These are phyloP conservation scores for Euphorbia neoarborescens DNA, from an alignment of 441 rosid species.

Conservation along the genomic window DNA sequence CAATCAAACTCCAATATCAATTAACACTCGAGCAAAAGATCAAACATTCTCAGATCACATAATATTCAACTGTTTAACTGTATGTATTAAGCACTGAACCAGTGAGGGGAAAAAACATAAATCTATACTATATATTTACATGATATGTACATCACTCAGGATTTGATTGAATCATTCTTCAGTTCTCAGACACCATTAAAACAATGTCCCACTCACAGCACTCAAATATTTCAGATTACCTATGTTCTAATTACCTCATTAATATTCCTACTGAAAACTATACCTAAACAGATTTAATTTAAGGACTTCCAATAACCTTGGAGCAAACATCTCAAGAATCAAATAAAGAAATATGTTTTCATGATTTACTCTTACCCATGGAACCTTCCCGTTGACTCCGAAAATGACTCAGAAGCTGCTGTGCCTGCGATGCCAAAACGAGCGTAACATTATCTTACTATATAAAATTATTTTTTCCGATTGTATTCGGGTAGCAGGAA, in stretches of 20 bases:
- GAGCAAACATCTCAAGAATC: conserved; percentile 7
- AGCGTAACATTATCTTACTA: conserved; percentile 17
- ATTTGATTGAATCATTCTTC: conserved; percentile 2
- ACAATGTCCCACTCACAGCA: conserved; percentile 13
- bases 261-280: conserved; percentile 11
- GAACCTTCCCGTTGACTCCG: conserved; percentile 72
- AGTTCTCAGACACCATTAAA: not conserved
- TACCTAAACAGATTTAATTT: conserved; percentile 11
- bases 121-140: conserved; percentile 20
- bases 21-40: not conserved
- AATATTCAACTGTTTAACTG: not conserved
- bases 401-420: conserved; percentile 84
- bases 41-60: not conserved
- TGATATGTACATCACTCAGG: conserved; percentile 23
- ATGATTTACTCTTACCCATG: conserved; percentile 48
- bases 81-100: not conserved
- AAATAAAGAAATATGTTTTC: conserved; percentile 22
- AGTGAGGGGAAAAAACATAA: not conserved
- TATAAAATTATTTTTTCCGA: not conserved
- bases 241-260: conserved; percentile 1
- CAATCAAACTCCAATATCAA: not conserved
- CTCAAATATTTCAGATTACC: conserved; percentile 5
- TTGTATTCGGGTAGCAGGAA: not conserved
- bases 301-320: conserved; percentile 10
- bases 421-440: conserved; percentile 51